Evolutionary conservation across 2,329 filamentous ascomycete genomes (phyloP).

Genomic region (Cercospora zeae-maydis): DNA sequence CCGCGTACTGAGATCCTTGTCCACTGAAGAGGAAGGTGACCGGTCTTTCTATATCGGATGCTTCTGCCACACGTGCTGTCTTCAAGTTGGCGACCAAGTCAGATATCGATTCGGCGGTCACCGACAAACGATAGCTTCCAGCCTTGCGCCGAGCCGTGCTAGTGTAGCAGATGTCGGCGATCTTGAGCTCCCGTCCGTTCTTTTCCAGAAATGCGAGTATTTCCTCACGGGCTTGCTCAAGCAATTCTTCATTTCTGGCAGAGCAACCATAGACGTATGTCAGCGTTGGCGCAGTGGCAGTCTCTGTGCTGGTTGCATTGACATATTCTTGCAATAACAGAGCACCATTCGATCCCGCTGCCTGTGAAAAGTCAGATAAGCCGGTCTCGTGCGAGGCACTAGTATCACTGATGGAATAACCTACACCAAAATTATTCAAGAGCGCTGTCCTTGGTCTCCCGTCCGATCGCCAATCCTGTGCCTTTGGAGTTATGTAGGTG

Average conservation of each 20-base stretch:
- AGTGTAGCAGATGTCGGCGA: conserved; percentile 24
- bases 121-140: conserved; percentile 16
- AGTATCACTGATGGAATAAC: not conserved
- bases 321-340: conserved; percentile 26
- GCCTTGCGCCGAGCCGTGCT: conserved; percentile 29
- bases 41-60: not conserved
- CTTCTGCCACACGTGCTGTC: not conserved
- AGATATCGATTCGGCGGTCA: not conserved
- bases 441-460: conserved; percentile 5
- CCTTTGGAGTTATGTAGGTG: not conserved
- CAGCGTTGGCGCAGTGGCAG: not conserved
- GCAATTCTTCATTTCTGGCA: conserved; percentile 2
- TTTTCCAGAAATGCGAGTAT: not conserved
- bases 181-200: not conserved
- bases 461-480: not conserved
- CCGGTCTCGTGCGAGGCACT: not conserved
- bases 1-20: conserved; percentile 16
- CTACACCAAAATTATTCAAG: conserved; percentile 38
- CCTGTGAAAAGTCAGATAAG: conserved; percentile 12
- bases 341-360: conserved; percentile 39
- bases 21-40: conserved; percentile 11
- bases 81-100: not conserved
- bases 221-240: not conserved
- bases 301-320: not conserved
- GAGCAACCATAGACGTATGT: conserved; percentile 10